A percentile compares a stretch with the other conserved stretches of the same genome.
Conservation (phyloP, 73 alveolate genomes). For the Paramecium biaurelia region DNA sequence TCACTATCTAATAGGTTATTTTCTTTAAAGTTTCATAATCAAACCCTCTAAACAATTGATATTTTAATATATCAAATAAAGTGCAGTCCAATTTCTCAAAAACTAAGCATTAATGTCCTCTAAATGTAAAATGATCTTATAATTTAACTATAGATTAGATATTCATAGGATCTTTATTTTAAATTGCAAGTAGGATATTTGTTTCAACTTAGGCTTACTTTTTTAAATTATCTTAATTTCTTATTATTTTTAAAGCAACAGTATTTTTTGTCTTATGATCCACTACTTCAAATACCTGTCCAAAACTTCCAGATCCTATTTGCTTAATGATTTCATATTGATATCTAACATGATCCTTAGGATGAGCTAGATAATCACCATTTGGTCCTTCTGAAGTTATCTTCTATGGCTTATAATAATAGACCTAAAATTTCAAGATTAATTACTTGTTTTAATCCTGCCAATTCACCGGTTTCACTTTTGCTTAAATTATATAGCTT, state of each 20-base stretch:
- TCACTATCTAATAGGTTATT: conserved; percentile 72
- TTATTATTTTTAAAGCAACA: conserved; percentile 89
- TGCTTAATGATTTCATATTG: conserved; percentile 87
- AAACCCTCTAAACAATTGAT: conserved; percentile 79
- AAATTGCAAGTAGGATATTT: conserved; percentile 70
- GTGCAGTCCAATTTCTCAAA: conserved; percentile 79
- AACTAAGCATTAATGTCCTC: conserved; percentile 76
- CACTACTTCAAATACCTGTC: conserved; percentile 87
- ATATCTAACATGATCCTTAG: conserved; percentile 88
- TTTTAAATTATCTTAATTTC: conserved; percentile 88
- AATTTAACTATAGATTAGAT: conserved; percentile 61
- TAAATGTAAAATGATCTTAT: conserved; percentile 67
- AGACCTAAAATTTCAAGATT: background rate
- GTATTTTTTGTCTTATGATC: conserved; percentile 90
- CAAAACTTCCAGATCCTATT: conserved; percentile 95
- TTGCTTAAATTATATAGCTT: background rate
- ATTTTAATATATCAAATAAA: conserved; percentile 77
- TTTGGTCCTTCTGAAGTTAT: conserved; percentile 81
- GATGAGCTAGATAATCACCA: conserved; percentile 24
- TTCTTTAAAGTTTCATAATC: conserved; percentile 68
- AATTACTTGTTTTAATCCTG: background rate
- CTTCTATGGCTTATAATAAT: background rate
- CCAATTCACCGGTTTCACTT: background rate
- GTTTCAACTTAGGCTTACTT: conserved; percentile 89
- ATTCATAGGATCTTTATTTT: conserved; percentile 64